These are phyloP conservation scores for Cystofilobasidium bisporidii DNA, from an alignment of 768 basidiomycete genomes.

Conservation along the genomic window DNA sequence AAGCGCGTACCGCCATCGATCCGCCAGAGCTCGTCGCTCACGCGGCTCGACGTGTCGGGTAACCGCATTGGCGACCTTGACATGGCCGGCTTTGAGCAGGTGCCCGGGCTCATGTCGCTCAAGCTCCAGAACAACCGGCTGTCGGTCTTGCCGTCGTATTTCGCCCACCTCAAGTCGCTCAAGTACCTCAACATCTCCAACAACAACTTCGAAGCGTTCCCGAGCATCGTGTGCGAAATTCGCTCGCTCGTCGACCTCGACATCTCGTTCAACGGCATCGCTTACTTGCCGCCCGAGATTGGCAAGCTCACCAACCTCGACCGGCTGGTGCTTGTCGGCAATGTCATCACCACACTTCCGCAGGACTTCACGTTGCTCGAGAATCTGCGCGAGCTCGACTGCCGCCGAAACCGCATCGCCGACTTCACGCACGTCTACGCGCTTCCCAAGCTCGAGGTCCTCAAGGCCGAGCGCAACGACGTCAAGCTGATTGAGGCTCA, in stretches of 20 bases:
- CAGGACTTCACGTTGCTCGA: constrained; percentile 50
- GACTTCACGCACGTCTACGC: constrained; percentile 62
- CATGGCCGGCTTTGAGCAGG: constrained; percentile 69
- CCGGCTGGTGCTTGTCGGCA: constrained; percentile 71
- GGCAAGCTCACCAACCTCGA: constrained; percentile 60
- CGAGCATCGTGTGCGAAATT: constrained; percentile 64
- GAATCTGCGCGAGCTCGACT: constrained; percentile 64
- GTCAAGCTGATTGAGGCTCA: constrained; percentile 71
- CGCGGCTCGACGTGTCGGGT: constrained; percentile 75
- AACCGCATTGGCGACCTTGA: constrained; percentile 85
- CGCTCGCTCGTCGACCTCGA: constrained; percentile 71
- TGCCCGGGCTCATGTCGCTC: constrained; percentile 58
- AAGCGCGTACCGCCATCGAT: constrained; percentile 83
- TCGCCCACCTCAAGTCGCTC: constrained; percentile 61
- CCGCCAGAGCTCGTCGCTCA: constrained; percentile 60
- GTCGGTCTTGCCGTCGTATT: constrained; percentile 73
- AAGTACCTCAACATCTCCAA: constrained; percentile 85
- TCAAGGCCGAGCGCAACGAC: constrained; percentile 73
- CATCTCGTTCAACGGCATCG: constrained; percentile 85
- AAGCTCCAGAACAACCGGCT: constrained; percentile 85
- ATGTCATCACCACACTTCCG: constrained; percentile 65
- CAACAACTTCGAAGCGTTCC: constrained; percentile 76
- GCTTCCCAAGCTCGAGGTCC: constrained; percentile 57
- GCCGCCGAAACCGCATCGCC: constrained; percentile 69
- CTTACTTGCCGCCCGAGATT: constrained; percentile 68